Base-by-base conservation (phyloP, 139 green algal genomes). In the Micractinium conductrix region DNA sequence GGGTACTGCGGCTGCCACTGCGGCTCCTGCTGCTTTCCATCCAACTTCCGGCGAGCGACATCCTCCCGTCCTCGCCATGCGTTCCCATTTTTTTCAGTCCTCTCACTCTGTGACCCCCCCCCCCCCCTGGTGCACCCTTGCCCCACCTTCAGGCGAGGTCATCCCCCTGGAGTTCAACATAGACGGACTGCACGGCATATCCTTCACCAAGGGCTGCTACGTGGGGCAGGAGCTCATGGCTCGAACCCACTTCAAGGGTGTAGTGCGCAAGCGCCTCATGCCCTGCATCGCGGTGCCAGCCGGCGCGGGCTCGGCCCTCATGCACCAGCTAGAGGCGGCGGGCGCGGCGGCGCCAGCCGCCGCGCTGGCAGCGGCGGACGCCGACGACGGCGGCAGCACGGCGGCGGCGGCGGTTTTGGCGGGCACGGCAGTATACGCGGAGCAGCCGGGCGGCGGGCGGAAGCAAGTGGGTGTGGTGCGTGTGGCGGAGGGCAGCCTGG, bases 131-230 rank as follows among this genome's bases (percentile, higher is more conserved):
- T n/a, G n/a, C n/a, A n/a, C 24, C 10, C 43, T 3, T 44, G 5
- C 33, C 19, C 3, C 30, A 2, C 33, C 9, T 89, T 48, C 90
- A 96, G 94, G 88, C 9, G 84, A 96, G 65, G 84, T 92, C 0
- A 89, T 97, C 0, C 95, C 97, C 0, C 87, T 99, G 76, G 97
- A 99, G 83, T 99, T 92, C 88, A 99, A 98, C 84, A 60, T 99
- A 55, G 97, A 98, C 65, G 95, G 74, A 0, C 87, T 99, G 48
- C 65, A 93, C 72, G 97, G 93, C 33, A 93, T 99, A 68, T 95
- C 87, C 79, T 99, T 97, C 87, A 89, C 63, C 68, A 99, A 99
- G 70, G 96, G 96, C 69, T 99, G 97, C 90, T 99, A 99, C 88
- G 91, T 99, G 30, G 97, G 97, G 0, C 96, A 99, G 88, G 95